Evolutionary conservation across 2,329 filamentous ascomycete genomes (phyloP).

Genomic region (Pseudogymnoascus sp.): DNA sequence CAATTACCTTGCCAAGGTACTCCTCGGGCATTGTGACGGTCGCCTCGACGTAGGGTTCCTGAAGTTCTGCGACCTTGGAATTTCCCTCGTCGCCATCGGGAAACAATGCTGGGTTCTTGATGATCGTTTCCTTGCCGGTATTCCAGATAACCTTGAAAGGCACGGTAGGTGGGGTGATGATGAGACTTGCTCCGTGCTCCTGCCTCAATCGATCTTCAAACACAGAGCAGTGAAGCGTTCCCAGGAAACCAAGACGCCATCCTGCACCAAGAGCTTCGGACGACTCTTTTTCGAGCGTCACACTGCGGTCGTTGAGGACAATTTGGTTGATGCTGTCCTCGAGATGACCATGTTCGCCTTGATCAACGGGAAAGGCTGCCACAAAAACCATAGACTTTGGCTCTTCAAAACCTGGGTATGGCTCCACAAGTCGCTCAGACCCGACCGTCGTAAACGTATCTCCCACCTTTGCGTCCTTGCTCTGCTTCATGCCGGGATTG

Average conservation of each 20-base stretch:
- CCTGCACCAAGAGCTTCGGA: constrained; percentile 90
- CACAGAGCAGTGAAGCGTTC: constrained; percentile 97
- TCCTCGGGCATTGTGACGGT: constrained; percentile 91
- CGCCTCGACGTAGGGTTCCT: constrained; percentile 68
- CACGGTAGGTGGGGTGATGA: constrained; percentile 93
- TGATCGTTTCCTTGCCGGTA: constrained; percentile 67
- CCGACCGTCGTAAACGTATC: constrained; percentile 87
- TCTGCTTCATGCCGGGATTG: constrained; percentile 96
- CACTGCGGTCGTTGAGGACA: constrained; percentile 87
- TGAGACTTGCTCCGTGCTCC: constrained; percentile 89
- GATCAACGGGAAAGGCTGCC: constrained; percentile 89
- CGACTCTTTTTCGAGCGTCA: constrained; percentile 87
- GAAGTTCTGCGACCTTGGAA: constrained; percentile 49
- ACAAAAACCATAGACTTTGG: constrained; percentile 99
- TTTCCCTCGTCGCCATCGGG: constrained; percentile 56
- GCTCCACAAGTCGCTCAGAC: constrained; percentile 65
- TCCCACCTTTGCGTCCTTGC: constrained; percentile 89
- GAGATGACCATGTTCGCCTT: constrained; percentile 74
- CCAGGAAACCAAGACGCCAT: constrained; percentile 88
- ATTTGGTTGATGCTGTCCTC: constrained; percentile 93
- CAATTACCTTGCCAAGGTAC: constrained; percentile 88
- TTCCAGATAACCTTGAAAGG: constrained; percentile 78
- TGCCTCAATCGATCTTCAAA: constrained; percentile 93
- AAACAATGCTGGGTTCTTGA: constrained; percentile 82
- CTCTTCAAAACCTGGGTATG: constrained; percentile 88